phyloP scores from a whole-genome alignment of 2,329 filamentous ascomycete species.

The Colletotrichum sp. region DNA sequence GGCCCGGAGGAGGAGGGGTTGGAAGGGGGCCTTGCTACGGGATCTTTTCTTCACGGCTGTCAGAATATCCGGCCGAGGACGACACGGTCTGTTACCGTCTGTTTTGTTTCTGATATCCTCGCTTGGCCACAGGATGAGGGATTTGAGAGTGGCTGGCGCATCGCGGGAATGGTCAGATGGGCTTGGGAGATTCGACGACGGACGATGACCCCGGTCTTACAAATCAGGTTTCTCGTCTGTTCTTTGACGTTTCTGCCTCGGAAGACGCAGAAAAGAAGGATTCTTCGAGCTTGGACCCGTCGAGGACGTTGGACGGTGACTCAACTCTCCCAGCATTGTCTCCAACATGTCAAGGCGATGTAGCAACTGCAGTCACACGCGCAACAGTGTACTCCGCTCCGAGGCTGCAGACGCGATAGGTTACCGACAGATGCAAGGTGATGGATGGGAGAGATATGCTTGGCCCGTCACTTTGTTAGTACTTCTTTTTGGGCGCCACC shows the following conservation, averaged over 20 bases:
- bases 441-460: not conserved
- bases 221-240: not conserved
- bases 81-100: not conserved
- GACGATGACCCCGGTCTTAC: not conserved
- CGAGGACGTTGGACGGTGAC: not conserved
- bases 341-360: not conserved
- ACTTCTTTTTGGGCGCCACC: not conserved
- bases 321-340: not conserved
- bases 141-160: not conserved
- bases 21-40: not conserved
- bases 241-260: not conserved
- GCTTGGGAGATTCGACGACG: not conserved
- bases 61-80: not conserved
- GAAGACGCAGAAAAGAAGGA: not conserved
- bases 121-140: not conserved
- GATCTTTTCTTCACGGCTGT: not conserved
- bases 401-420: not conserved
- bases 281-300: not conserved
- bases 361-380: not conserved
- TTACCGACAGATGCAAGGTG: constrained; percentile 13
- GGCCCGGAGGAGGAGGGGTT: not conserved
- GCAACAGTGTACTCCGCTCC: not conserved
- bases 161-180: not conserved
- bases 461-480: not conserved
- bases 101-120: not conserved